A percentile compares a stretch with the other conserved stretches of the same genome.
Conservation (phyloP, 179 eudicot species). For the Pouteria campechiana region DNA sequence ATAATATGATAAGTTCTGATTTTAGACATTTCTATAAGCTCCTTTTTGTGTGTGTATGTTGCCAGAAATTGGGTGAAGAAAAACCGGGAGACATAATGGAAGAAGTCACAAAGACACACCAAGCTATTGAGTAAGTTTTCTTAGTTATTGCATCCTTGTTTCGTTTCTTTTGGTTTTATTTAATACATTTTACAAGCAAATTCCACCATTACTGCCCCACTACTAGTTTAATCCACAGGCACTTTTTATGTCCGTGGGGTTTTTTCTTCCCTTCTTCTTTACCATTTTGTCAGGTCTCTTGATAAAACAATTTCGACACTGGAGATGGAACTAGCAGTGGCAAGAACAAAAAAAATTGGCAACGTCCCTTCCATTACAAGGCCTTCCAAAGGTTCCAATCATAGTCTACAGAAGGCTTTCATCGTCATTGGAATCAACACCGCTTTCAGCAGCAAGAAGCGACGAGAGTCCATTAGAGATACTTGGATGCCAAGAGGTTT, state of each 20-base stretch:
- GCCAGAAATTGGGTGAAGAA: constrained; percentile 46
- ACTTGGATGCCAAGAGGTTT: constrained; percentile 94
- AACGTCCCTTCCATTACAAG: constrained; percentile 8
- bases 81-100: constrained; percentile 35
- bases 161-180: not conserved
- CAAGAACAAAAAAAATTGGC: constrained; percentile 21
- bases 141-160: not conserved
- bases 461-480: constrained; percentile 61
- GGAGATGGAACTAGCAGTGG: constrained; percentile 42
- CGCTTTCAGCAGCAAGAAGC: constrained; percentile 80
- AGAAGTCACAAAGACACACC: constrained; percentile 59
- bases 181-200: too few relatives aligned
- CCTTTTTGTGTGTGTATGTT: not conserved
- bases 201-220: too few relatives aligned
- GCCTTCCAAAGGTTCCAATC: constrained; percentile 19
- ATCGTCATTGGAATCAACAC: constrained; percentile 81
- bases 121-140: constrained; percentile 49
- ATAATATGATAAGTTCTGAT: not conserved
- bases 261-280: not conserved
- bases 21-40: not conserved
- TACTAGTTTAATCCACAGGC: too few relatives aligned
- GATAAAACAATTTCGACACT: constrained; percentile 49
- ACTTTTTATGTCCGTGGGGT: not conserved
- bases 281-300: constrained; percentile 28
- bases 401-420: constrained; percentile 38